Base-by-base conservation (phyloP, 2,329 filamentous ascomycete genomes). In the Pyricularia sp. region DNA sequence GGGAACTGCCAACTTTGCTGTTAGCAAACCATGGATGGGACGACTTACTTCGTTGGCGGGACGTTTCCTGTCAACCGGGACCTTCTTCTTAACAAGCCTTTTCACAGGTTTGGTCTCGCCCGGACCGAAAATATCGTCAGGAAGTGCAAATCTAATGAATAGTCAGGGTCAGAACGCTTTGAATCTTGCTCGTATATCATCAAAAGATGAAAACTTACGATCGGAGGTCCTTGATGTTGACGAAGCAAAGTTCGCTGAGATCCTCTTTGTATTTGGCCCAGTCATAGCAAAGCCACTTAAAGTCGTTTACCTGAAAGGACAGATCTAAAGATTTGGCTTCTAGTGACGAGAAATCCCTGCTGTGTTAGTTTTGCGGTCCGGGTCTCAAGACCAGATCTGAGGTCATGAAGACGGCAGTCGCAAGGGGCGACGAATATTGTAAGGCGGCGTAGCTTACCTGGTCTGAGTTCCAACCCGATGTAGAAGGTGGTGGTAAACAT, bases 401-500 rank as follows among this genome's bases (percentile, higher is more conserved):
- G 42, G 6, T n/a, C 6, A 55, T 55, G 42, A 55, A 55, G 42
- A n/a, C 20, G 5, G 17, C 20, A 20, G 17, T n/a, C 42, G 5
- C 6, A 55, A 55, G 20, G 20, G 20, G 20, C 3, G 42, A n/a
- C 20, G 7, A 10, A 7, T 9, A 6, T 20, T 55, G 42, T 4
- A 20, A 55, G 20, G 42, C 5, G 50, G 67, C 31, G 25, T 36
- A n/a, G 81, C 86, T 77, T 84, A 93, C 92, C 90, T 82, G 90
- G 86, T 55, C 85, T 84, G 69, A 97, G 81, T 74, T 94, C 91
- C 65, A 98, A 84, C 50, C 95, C 95, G 75, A 99, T 93, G 77
- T 98, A 99, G 78, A 94, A 94, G 1, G 94, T 97, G 28, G 93
- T 93, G 0, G 94, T 98, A 77, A 92, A 97, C 31, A 98, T 81